Evolutionary conservation across 1,139 yeast genomes (phyloP), one percentile per base, ranked within the genome.

Genomic region (Magnusiomyces fungicola): DNA sequence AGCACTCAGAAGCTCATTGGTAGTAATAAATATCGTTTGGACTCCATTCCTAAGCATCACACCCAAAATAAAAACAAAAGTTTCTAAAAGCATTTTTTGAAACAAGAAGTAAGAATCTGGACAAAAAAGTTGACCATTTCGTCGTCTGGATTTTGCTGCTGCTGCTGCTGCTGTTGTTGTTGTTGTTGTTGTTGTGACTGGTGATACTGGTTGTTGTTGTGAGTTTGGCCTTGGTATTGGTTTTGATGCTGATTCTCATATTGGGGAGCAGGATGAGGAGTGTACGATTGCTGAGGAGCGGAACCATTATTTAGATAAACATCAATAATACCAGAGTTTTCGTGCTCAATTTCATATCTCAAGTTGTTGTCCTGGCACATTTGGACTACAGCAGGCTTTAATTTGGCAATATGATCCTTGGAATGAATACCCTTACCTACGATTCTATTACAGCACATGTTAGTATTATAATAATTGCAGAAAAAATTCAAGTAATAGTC

Each of bases 351-450:
- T 56, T 78, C 72, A 58, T 78, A 80, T 27, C 67, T 74, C 58
- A 90, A 73, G 18, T 77, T 69, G 50, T 82, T 77, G 58, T 85
- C 83, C 41, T 69, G 65, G 65, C 96, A 88, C 63, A 88, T 69
- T 43, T 80, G 76, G 61, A 86, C 92, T 18, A 89, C 80, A 0
- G 97, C 97, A 1, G 97, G 97, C 65, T 83, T 86, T 58, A 92
- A 69, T 66, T 89, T 90, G 46, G 96, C 92, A 46, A 87, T 78
- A 30, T 95, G 95, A 57, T 80, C 72, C 46, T 76, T 73, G 0
- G 96, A 86, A 64, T 92, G 97, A 47, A 80, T 63, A 12, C 97
- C 98, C 66, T 90, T 90, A n/a, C 97, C 97, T 10, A 89, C 97
- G 63, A 92, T 90, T 19, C 87, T 87, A 52, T 21, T 10, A 12